A percentile compares a stretch with the other conserved stretches of the same genome.
These are phyloP conservation scores for Pluteus cervinus DNA, from an alignment of 768 basidiomycete genomes.

Conservation along the genomic window DNA sequence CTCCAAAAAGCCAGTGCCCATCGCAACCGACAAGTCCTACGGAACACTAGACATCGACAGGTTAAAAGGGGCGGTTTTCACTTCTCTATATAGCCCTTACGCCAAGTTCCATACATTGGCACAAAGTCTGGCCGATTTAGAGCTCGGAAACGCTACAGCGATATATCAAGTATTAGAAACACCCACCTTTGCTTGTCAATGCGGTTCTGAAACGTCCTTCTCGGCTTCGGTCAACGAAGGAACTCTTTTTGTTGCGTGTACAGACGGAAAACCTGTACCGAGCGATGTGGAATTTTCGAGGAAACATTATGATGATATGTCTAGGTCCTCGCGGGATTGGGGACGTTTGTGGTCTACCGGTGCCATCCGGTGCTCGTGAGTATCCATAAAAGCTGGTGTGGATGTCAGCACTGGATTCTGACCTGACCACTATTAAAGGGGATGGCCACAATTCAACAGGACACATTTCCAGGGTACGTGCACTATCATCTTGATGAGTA, in stretches of 20 bases:
- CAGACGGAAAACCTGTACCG: slow-evolving; percentile 14
- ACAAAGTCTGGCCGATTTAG: slow-evolving; percentile 27
- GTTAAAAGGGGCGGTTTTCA: slow-evolving; percentile 24
- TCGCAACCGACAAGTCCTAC: slow-evolving; percentile 20
- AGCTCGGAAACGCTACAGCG: slow-evolving; percentile 20
- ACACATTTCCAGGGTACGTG: slow-evolving; percentile 14
- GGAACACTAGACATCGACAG: slow-evolving; percentile 31
- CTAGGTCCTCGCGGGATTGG: slow-evolving; percentile 13
- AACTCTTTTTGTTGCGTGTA: slow-evolving; percentile 12
- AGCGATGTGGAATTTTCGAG: slow-evolving; percentile 10
- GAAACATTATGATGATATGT: slow-evolving; percentile 9
- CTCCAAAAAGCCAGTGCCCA: slow-evolving; percentile 23
- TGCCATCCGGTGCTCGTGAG: slow-evolving; percentile 15
- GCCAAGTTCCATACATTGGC: slow-evolving; percentile 25
- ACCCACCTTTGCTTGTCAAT: too few relatives aligned
- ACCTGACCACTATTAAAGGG: slow-evolving; percentile 13
- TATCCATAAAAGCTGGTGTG: not conserved
- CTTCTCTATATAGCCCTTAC: slow-evolving; percentile 26
- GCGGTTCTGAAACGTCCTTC: slow-evolving; percentile 8
- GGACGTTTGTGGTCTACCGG: slow-evolving; percentile 12
- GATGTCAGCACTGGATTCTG: too few relatives aligned
- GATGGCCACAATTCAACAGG: slow-evolving; percentile 21
- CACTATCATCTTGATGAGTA: not conserved
- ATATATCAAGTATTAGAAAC: too few relatives aligned
- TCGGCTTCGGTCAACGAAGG: slow-evolving; percentile 7